Percentiles rank a stretch among this genome's conserved stretches.
Conservation (phyloP, 306 rosid genomes). For the Dryas drummondii region DNA sequence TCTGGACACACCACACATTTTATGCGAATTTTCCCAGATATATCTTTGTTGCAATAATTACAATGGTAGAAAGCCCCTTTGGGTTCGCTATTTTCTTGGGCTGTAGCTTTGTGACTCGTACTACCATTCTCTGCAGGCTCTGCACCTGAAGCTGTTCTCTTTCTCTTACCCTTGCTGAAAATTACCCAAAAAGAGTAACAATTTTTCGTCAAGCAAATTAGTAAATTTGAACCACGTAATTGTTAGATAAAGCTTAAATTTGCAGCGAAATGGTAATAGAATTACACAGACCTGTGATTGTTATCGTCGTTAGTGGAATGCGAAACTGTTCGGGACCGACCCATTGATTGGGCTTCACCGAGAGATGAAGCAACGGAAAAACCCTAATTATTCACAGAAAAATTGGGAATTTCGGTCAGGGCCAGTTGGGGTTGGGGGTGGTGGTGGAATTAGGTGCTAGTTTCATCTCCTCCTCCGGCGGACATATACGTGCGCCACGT, state of each 20-base stretch:
- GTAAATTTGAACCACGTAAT: conserved; percentile 17
- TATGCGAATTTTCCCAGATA: conserved; percentile 44
- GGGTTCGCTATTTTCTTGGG: conserved; percentile 34
- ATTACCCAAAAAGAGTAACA: background rate
- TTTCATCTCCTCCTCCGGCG: background rate
- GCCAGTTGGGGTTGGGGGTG: background rate
- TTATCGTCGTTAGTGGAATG: conserved; percentile 33
- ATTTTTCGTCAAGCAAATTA: background rate
- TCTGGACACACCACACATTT: conserved; percentile 52
- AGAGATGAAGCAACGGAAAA: background rate
- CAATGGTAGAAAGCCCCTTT: conserved; percentile 53
- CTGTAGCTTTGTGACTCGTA: conserved; percentile 17
- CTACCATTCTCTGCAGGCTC: conserved; percentile 34
- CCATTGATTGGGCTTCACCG: conserved; percentile 32
- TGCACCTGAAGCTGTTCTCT: conserved; percentile 40
- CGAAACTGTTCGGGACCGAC: conserved; percentile 49
- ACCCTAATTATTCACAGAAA: conserved; percentile 5
- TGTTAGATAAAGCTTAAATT: conserved; percentile 17
- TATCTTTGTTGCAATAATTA: conserved; percentile 56
- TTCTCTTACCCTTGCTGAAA: conserved; percentile 59
- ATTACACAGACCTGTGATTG: conserved; percentile 34
- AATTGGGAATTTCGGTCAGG: conserved; percentile 8
- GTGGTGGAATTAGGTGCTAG: background rate
- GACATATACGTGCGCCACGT: background rate
- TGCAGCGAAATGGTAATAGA: background rate